Evolutionary conservation across 2,329 filamentous ascomycete genomes (phyloP), one percentile per base, ranked within the genome.

Genomic region (Mollisiaceae sp.): DNA sequence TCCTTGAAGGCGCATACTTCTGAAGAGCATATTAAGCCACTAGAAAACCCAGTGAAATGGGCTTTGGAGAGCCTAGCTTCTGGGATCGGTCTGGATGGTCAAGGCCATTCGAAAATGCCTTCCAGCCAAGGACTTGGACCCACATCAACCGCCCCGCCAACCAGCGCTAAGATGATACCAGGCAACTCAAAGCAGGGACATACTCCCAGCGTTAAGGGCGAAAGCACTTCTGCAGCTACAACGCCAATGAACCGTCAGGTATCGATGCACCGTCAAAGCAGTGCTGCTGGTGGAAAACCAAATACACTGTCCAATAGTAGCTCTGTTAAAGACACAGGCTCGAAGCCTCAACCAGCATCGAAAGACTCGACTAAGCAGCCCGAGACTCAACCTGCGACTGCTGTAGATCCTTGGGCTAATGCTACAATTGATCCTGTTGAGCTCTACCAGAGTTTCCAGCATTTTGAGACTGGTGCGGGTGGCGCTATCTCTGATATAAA

Each of bases 21-120:
- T n/a, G 84, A 89, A 64, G 86, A 89, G 73, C 87, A 90, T 69
- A 77, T 81, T 24, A 84, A 82, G 72, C 86, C 86, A 6, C 77
- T 79, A 50, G 79, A 85, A 67, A 78, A 89, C 65, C 86, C 87
- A 2, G 52, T 81, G 63, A 83, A 83, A 68, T 90, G 83, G 71
- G 77, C 80, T 18, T 72, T 79, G 59, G 85, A 87, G 59, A 82
- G 79, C 56, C 73, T 89, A 39, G 81, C 82, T 0, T 69, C 79
- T 15, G 76, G 78, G 0, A 73, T 89, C 2, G 85, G 83, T 4
- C 73, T 88, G n/a, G 83, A 86, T 71, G 65, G 77, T 6, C 80
- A 87, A 59, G 86, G 83, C n/a, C 61, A 68, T 12, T n/a, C 69
- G 4, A 72, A 72, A 60, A 67, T 70, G 55, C 36, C 66, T 38